Evolutionary conservation across 805 yeast species (phyloP), one percentile per base, ranked within the genome.

Genomic region (Lachancea kluyveri): DNA sequence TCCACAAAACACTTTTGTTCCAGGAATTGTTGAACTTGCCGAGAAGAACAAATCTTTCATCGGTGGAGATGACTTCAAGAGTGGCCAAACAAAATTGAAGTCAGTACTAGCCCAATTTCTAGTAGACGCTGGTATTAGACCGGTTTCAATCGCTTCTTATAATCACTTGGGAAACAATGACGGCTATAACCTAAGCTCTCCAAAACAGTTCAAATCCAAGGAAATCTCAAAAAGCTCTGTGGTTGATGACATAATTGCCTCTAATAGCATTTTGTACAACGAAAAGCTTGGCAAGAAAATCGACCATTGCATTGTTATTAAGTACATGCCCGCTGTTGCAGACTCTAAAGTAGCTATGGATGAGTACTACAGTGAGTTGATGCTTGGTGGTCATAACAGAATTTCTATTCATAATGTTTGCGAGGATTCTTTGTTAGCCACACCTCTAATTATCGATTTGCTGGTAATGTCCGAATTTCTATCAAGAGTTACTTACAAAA

Each of bases 281-380:
- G 78, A 83, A 30, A 77, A 83, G 61, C 54, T 67, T 26, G 95
- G 95, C 29, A 70, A 75, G 42, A 72, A 70, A 41, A 81, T 90
- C 41, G 96, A 88, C 54, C 97, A 88, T 62, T 82, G 94, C 64
- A 88, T 88, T 59, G 96, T 88, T 40, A 88, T 88, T 68, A 88
- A 88, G 66, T 87, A 88, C 61, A 65, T 90, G 57, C 82, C 84
- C 35, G 96, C 96, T 6, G 96, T 88, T 29, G 95, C 95, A 22
- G 97, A 88, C 62, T 79, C 92, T 43, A 88, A 88, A 68, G 95
- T 88, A 43, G 97, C 97, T 32, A 90, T 88, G 96, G 97, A 88
- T 62, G 96, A 90, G 66, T 88, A 88, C 67, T 86, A 90, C 67
- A 81, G 94, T 35, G 96, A 88, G 64, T 77, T 88, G 56, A 90